A percentile compares a stretch with the other conserved stretches of the same genome.
Conservation (phyloP, 2,329 filamentous ascomycete species). For the Cyclaneusma minus region DNA sequence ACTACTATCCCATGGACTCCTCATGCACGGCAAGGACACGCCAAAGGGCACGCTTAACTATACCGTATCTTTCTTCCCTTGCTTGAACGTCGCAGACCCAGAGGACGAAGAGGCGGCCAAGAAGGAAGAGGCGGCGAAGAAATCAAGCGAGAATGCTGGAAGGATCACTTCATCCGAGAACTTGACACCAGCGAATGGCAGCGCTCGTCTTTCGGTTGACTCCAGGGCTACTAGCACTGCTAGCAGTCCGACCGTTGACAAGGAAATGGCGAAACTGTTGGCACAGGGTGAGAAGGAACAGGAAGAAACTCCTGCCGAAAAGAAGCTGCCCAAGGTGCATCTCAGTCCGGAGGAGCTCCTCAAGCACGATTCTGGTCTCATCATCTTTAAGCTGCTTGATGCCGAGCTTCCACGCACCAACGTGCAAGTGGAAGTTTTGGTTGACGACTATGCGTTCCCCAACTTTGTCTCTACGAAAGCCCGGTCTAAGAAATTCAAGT, state of each 20-base stretch:
- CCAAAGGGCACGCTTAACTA: constrained; percentile 72
- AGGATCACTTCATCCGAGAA: constrained; percentile 7
- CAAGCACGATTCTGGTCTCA: constrained; percentile 76
- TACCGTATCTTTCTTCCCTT: constrained; percentile 80
- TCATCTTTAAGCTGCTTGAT: constrained; percentile 90
- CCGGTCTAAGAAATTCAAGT: constrained; percentile 49
- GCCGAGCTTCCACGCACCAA: constrained; percentile 66
- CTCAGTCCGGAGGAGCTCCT: constrained; percentile 68
- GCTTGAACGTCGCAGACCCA: constrained; percentile 73
- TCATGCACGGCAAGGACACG: constrained; percentile 55
- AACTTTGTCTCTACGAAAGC: constrained; percentile 72
- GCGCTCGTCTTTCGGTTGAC: not conserved
- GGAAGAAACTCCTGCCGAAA: constrained; percentile 26
- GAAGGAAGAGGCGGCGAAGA: constrained; percentile 27
- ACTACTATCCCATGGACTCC: constrained; percentile 49
- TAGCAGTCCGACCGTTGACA: constrained; percentile 17
- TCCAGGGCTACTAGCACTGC: constrained; percentile 26
- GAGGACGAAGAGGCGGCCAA: constrained; percentile 61
- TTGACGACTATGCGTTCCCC: constrained; percentile 90
- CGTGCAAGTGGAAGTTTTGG: constrained; percentile 70
- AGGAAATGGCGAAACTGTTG: constrained; percentile 12
- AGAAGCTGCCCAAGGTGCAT: constrained; percentile 57
- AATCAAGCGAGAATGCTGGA: constrained; percentile 10
- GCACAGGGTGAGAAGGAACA: constrained; percentile 22
- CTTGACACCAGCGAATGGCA: not conserved